Evolutionary conservation across 164 flowering plant genomes (phyloP), one percentile per base, ranked within the genome.

Genomic region (Liriodendron chinense): DNA sequence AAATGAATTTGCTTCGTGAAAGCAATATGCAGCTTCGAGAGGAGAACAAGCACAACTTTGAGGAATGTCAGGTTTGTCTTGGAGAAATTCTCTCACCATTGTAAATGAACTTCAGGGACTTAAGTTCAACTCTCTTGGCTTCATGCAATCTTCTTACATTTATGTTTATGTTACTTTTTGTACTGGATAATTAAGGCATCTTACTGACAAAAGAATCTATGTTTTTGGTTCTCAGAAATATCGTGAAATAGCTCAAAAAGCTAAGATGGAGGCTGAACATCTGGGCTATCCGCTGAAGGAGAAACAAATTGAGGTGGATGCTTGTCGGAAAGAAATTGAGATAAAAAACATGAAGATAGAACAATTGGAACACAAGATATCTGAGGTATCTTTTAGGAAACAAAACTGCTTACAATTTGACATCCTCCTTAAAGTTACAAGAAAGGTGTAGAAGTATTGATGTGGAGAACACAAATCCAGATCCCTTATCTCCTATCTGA

Each of bases 1-100:
- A 96, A 77, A 80, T 94, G 78, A 94, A 86, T 74, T 81, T 96
- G 83, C 97, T 96, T 73, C 94, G 99, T 69, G 99, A 96, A 84
- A 96, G 99, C 81, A 96, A 96, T 74, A 71, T 83, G 77, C 99
- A 96, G 78, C 95, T 96, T 18, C 86, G 98, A 76, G 98, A 92
- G 81, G 99, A 96, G 80, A 96, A 92, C 83, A 88, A 87, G 77
- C 89, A 92, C 76, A 94, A 94, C 80, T 91, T 96, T 80, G 96
- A 96, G 73, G 98, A 96, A 68, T 92, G 98, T 74, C 96, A 89
- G 96, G 97, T 93, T 69, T 75, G 78, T 24, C n/a, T 53, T n/a
- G 26, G 62, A 16, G 43, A 73, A 53, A 12, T 70, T 70, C 25
- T 47, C 43, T 47, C 22, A 22, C 22, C 43, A 21, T 24, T 71